Evolutionary conservation across 2,329 filamentous ascomycete species (phyloP).

Genomic region (Aspergillus unguis): DNA sequence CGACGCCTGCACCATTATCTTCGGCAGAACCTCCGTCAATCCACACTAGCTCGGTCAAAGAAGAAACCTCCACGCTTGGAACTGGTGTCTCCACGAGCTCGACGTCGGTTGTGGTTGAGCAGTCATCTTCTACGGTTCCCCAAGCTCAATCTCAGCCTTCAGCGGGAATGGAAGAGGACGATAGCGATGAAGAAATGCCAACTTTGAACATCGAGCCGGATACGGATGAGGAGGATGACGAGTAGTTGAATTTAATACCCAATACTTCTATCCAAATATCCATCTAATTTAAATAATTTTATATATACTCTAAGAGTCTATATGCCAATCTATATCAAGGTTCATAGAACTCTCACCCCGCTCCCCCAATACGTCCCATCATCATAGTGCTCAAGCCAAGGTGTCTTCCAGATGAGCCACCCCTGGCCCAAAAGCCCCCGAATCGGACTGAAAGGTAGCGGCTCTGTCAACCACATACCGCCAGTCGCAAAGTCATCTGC

Average conservation of each 20-base stretch:
- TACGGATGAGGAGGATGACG: conserved; percentile 44
- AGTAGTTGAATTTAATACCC: conserved; percentile 22
- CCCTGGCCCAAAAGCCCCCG: conserved; percentile 63
- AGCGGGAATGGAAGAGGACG: conserved; percentile 31
- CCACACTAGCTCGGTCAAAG: not conserved
- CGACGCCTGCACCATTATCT: conserved; percentile 11
- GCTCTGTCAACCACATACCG: conserved; percentile 78
- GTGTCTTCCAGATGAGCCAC: conserved; percentile 65
- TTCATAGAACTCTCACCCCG: conserved; percentile 41
- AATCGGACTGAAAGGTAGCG: conserved; percentile 71
- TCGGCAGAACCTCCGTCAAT: conserved; percentile 12
- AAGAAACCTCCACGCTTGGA: not conserved
- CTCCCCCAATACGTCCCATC: conserved; percentile 64
- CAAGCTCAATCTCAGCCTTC: conserved; percentile 4
- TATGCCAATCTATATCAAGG: conserved; percentile 14
- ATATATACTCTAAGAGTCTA: not conserved
- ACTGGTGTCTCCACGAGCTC: conserved; percentile 6
- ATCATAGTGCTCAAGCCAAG: conserved; percentile 56
- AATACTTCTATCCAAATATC: not conserved
- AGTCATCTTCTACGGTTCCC: conserved; percentile 7
- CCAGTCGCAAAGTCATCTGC: conserved; percentile 70
- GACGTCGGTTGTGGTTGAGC: conserved; percentile 3
- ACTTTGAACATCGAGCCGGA: conserved; percentile 48
- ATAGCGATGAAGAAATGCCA: conserved; percentile 50
- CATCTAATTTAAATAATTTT: not conserved